Evolutionary conservation across 2,329 filamentous ascomycete genomes (phyloP).

Genomic region (Epichloe sp.): DNA sequence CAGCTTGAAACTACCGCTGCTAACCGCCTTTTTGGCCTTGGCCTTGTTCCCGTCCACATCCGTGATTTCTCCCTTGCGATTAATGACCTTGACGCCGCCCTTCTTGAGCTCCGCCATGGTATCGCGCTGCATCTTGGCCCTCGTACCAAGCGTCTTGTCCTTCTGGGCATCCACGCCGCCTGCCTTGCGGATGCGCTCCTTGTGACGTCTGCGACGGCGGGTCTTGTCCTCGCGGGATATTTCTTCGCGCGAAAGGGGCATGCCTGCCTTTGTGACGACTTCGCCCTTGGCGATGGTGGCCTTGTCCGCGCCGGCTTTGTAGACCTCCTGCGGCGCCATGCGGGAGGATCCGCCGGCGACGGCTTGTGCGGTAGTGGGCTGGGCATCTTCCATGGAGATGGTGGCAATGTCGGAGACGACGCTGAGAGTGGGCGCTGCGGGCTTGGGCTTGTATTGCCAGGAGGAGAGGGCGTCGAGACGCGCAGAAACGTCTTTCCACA

Average conservation of each 20-base stretch:
- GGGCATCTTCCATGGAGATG: conserved; percentile 87
- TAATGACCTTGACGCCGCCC: conserved; percentile 84
- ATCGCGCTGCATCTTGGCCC: conserved; percentile 32
- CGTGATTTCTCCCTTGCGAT: conserved; percentile 73
- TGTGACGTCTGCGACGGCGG: conserved; percentile 63
- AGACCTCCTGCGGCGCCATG: conserved; percentile 90
- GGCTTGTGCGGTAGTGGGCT: conserved; percentile 69
- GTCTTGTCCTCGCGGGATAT: conserved; percentile 79
- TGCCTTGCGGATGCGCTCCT: conserved; percentile 69
- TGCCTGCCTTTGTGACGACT: conserved; percentile 62
- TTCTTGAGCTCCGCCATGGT: conserved; percentile 60
- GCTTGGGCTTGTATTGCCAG: conserved; percentile 91
- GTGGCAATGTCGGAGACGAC: conserved; percentile 86
- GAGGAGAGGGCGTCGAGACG: conserved; percentile 82
- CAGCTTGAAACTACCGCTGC: conserved; percentile 49
- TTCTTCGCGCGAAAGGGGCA: conserved; percentile 70
- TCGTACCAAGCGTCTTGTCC: conserved; percentile 35
- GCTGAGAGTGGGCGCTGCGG: conserved; percentile 65
- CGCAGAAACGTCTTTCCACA: conserved; percentile 71
- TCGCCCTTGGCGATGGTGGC: conserved; percentile 53
- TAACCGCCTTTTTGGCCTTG: conserved; percentile 36
- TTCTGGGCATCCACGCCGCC: conserved; percentile 27
- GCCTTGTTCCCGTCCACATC: conserved; percentile 74
- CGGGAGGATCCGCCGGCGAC: conserved; percentile 55
- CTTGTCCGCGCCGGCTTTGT: conserved; percentile 64